Percentiles rank a stretch among this genome's conserved stretches.
phyloP scores from a whole-genome alignment of 2,329 filamentous ascomycete species.

The Colletotrichum salicis region DNA sequence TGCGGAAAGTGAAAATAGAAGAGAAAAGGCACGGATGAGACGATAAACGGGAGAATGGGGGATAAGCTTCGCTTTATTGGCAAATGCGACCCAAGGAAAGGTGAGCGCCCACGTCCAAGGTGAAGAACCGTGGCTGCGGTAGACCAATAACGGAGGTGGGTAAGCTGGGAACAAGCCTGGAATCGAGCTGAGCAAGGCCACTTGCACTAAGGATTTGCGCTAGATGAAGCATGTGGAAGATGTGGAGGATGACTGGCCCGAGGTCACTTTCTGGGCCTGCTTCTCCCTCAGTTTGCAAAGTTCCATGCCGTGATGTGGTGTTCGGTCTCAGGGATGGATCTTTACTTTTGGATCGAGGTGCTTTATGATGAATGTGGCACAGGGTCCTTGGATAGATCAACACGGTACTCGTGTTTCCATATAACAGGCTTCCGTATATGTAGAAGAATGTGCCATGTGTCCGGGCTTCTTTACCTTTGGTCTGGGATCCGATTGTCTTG shows the following conservation, averaged over 20 bases:
- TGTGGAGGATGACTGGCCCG: background rate
- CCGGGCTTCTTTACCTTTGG: background rate
- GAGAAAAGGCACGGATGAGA: background rate
- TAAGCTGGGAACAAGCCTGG: slow-evolving; percentile 21
- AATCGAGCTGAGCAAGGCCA: slow-evolving; percentile 2
- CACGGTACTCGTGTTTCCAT: no score
- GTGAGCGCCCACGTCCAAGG: background rate
- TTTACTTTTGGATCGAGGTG: slow-evolving; percentile 1
- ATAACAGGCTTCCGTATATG: no score
- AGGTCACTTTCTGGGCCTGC: background rate
- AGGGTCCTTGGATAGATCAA: no score
- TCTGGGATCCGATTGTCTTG: background rate
- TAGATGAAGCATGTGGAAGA: slow-evolving; percentile 7
- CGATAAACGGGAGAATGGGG: background rate
- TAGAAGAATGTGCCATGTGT: background rate
- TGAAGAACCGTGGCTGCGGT: background rate
- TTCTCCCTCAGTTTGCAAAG: background rate
- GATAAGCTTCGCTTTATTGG: slow-evolving; percentile 17
- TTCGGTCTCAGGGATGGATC: background rate
- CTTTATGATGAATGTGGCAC: background rate
- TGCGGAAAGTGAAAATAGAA: background rate
- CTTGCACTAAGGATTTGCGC: slow-evolving; percentile 3
- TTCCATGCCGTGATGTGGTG: background rate
- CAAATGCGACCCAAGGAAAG: background rate
- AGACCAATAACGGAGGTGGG: background rate